phyloP scores from a whole-genome alignment of 208 protist species.

The Leptomonas seymouri region DNA sequence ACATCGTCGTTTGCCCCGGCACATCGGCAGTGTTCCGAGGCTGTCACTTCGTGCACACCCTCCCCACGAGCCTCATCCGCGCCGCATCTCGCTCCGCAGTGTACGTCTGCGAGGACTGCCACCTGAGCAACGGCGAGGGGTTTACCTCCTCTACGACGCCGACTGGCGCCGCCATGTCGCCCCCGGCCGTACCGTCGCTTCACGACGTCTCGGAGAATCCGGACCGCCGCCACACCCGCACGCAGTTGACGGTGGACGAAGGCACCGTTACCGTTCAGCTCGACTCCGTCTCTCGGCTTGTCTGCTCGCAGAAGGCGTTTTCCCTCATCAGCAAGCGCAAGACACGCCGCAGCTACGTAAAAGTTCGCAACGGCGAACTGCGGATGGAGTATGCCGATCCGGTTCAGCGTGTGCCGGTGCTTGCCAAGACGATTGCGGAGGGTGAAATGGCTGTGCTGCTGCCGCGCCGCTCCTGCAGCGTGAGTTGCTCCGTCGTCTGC shows the following conservation, averaged over 20 bases:
- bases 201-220: not conserved
- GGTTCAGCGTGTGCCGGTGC: constrained; percentile 26
- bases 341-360: constrained; percentile 22
- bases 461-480: constrained; percentile 27
- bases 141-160: not conserved
- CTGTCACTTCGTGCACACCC: constrained; percentile 39
- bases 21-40: constrained; percentile 56
- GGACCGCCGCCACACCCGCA: constrained; percentile 4
- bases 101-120: constrained; percentile 34
- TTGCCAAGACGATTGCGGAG: constrained; percentile 25
- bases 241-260: constrained; percentile 28
- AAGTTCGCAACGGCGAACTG: constrained; percentile 28
- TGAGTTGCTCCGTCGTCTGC: constrained; percentile 31
- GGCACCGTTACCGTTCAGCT: constrained; percentile 18
- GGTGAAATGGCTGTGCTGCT: constrained; percentile 26
- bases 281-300: constrained; percentile 14
- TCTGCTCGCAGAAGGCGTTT: constrained; percentile 21
- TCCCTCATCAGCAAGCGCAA: constrained; percentile 17
- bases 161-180: not conserved
- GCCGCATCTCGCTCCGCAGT: constrained; percentile 10
- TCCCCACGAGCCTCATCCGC: constrained; percentile 28
- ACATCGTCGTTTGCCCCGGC: constrained; percentile 45
- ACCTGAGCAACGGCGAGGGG: constrained; percentile 8
- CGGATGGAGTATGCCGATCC: constrained; percentile 24
- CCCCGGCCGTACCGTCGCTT: not conserved